phyloP scores from a whole-genome alignment of 1,139 yeast genomes.

The Lodderomyces beijingensis region DNA sequence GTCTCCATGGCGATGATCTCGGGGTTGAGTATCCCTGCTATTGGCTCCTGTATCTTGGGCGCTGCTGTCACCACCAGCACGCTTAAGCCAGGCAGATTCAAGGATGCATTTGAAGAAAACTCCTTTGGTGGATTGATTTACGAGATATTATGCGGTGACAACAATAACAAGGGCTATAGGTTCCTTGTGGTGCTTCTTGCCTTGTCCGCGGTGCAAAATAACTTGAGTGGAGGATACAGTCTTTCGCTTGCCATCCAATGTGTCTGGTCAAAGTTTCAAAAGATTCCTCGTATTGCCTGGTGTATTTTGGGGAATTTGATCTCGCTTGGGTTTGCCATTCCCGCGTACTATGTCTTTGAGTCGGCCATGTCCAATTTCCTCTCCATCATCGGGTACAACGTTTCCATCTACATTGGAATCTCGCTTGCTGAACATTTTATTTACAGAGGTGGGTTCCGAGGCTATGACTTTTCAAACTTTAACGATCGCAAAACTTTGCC shows the following conservation, averaged over 20 bases:
- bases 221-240: constrained; percentile 28
- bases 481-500: constrained; percentile 19
- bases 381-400: constrained; percentile 27
- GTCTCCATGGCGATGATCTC: constrained; percentile 22
- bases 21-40: constrained; percentile 25
- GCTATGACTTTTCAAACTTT: constrained; percentile 22
- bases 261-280: constrained; percentile 25
- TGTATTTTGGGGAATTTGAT: constrained; percentile 26
- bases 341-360: constrained; percentile 28
- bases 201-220: constrained; percentile 25
- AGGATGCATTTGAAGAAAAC: constrained; percentile 17
- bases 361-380: constrained; percentile 27
- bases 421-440: constrained; percentile 25
- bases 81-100: constrained; percentile 13
- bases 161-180: constrained; percentile 28
- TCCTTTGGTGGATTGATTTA: constrained; percentile 30
- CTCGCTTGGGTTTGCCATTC: constrained; percentile 27
- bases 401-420: constrained; percentile 26
- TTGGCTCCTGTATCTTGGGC: constrained; percentile 25
- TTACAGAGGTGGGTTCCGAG: constrained; percentile 21
- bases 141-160: constrained; percentile 24
- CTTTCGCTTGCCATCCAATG: constrained; percentile 27
- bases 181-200: constrained; percentile 29
- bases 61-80: constrained; percentile 25
- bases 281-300: constrained; percentile 28